phyloP scores from a whole-genome alignment of 73 alveolate species.

The Paramecium bursaria region DNA sequence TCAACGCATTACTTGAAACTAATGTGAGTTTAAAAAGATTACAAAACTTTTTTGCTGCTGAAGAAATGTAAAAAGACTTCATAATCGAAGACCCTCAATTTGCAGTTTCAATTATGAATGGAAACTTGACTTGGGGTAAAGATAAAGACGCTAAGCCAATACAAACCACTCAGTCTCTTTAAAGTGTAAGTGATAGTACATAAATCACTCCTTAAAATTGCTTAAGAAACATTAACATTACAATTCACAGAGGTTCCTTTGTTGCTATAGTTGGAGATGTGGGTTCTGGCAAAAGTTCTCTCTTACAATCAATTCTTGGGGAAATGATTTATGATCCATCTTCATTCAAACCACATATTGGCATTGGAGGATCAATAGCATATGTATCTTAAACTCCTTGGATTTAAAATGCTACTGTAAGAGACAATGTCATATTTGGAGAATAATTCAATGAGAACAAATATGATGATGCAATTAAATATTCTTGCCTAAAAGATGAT shows the following conservation, averaged over 20 bases:
- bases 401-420: slow-evolving; percentile 88
- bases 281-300: slow-evolving; percentile 73
- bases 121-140: background rate
- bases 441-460: slow-evolving; percentile 77
- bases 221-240: slow-evolving; percentile 40
- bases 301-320: slow-evolving; percentile 38
- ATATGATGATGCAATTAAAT: slow-evolving; percentile 80
- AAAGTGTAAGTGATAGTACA: background rate
- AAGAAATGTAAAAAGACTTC: background rate
- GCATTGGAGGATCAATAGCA: slow-evolving; percentile 66
- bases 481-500: slow-evolving; percentile 84
- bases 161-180: too few relatives aligned
- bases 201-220: background rate
- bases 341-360: background rate
- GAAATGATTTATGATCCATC: slow-evolving; percentile 18
- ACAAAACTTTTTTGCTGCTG: background rate
- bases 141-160: background rate
- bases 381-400: slow-evolving; percentile 89
- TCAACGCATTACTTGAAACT: background rate
- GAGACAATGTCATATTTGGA: slow-evolving; percentile 92
- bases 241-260: slow-evolving; percentile 16
- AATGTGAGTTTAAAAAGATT: background rate
- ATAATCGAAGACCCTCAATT: background rate
- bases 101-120: slow-evolving; percentile 9
- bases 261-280: slow-evolving; percentile 64